These are phyloP conservation scores for Cyclotella kingstonii DNA, from an alignment of 108 stramenopile genomes.

Conservation along the genomic window DNA sequence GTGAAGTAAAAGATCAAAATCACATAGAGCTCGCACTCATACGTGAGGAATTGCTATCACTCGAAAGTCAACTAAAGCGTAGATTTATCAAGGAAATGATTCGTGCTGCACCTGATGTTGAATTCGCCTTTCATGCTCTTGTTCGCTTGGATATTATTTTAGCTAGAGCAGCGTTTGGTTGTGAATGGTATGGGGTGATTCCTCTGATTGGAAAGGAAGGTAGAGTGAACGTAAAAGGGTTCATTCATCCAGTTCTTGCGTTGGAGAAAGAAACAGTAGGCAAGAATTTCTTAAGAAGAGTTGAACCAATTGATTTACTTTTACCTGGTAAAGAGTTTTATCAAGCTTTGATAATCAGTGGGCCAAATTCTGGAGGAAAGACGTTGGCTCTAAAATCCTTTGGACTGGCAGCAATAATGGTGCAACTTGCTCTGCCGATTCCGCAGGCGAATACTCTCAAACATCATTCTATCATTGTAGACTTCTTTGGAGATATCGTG, in stretches of 20 bases:
- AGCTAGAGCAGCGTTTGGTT: constrained; percentile 71
- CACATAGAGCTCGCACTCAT: constrained; percentile 36
- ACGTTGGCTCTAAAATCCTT: constrained; percentile 78
- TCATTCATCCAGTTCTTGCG: constrained; percentile 61
- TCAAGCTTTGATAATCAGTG: constrained; percentile 58
- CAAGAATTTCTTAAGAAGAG: not conserved
- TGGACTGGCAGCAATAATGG: constrained; percentile 29
- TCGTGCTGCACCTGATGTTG: constrained; percentile 33
- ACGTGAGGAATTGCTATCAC: constrained; percentile 45
- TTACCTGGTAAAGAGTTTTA: constrained; percentile 36
- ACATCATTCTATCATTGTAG: constrained; percentile 35
- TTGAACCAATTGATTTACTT: constrained; percentile 64
- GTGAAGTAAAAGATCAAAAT: constrained; percentile 2
- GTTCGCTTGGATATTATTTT: constrained; percentile 72
- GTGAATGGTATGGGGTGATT: constrained; percentile 43
- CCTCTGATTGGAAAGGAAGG: constrained; percentile 42
- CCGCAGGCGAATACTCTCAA: not conserved
- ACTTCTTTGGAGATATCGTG: constrained; percentile 62
- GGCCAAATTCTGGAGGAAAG: constrained; percentile 82
- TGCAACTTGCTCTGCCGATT: constrained; percentile 5
- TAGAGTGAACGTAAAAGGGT: constrained; percentile 39
- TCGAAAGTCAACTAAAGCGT: constrained; percentile 48
- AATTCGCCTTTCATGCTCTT: constrained; percentile 46
- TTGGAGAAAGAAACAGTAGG: constrained; percentile 1
- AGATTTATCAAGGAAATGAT: constrained; percentile 42